Conservation (phyloP, 2,329 filamentous ascomycete genomes). For the Penicillium oxalicum region DNA sequence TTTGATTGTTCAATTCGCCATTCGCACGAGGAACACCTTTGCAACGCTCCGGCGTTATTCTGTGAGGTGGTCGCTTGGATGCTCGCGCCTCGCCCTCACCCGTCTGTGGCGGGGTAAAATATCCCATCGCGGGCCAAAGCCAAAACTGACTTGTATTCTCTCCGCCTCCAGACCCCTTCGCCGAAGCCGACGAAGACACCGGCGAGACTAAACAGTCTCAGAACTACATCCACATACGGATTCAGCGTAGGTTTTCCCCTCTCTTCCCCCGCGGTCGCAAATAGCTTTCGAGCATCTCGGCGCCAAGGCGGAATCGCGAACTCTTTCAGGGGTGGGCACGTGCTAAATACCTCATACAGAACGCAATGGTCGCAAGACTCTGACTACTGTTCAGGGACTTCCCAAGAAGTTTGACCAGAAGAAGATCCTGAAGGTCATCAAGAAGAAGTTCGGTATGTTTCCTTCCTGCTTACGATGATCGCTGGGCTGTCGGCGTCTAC, state of each 20-base stretch:
- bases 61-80: neutral
- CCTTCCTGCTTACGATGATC: neutral
- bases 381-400: constrained; percentile 98
- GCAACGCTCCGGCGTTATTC: neutral
- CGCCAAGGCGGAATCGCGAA: constrained; percentile 1
- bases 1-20: neutral
- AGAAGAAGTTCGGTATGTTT: constrained; percentile 89
- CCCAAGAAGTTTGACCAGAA: constrained; percentile 99
- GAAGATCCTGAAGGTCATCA: constrained; percentile 99
- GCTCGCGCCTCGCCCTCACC: neutral
- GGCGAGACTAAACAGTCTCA: constrained; percentile 92
- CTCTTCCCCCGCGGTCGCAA: neutral
- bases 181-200: constrained; percentile 99
- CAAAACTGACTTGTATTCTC: constrained; percentile 28
- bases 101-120: constrained; percentile 33
- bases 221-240: constrained; percentile 99
- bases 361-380: constrained; percentile 99
- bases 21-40: too few species aligned
- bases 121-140: constrained; percentile 24
- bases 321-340: neutral
- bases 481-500: neutral
- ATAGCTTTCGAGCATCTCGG: constrained; percentile 3
- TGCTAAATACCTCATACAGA: constrained; percentile 52
- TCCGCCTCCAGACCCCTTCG: constrained; percentile 81
- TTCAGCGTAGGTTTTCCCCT: constrained; percentile 71